Evolutionary conservation across 495 filamentous ascomycete species (phyloP), one percentile per base, ranked within the genome.

Genomic region (Penicillium coffeae): DNA sequence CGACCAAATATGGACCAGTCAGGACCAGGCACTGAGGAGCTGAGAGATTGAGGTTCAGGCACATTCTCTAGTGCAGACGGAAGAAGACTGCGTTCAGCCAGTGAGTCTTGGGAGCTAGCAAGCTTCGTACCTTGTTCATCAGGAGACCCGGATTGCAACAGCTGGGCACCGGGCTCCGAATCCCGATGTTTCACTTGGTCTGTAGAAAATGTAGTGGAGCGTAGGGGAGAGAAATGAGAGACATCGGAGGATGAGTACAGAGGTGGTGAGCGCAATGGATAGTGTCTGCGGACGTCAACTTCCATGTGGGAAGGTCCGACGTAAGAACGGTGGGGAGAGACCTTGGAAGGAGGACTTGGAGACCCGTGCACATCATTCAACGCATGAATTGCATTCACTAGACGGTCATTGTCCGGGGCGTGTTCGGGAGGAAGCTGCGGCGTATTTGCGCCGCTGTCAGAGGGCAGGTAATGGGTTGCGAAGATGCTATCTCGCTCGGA

Each of bases 401-500:
- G 60, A 32, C 50, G 52, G 20, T 62, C 61, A 69, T 69, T 59
- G 42, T 68, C 53, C 34, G 50, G 42, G 44, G 60, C 60, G 49
- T 54, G 55, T 38, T 62, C 58, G 35, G 77, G 70, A 40, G 66
- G 71, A 36, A 77, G 63, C 53, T 72, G 70, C 50, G 80, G 78
- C 56, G 76, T 72, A 58, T 55, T 68, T 38, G 63, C 63, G 54
- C 60, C 69, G 54, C 66, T 76, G 47, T 77, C 77, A 36, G 75
- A 71, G 35, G 67, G 68, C 0, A 76, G 63, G 56, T 83, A 84
- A 49, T 80, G 75, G 1, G 80, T 82, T 36, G 81, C 81, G 55
- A 83, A 83, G 61, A 84, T 84, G 60, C 76, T 81, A 48, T 85
- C 81, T 45, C 81, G 63, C 55, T 85, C 81, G 10, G 78, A 79